phyloP scores from a whole-genome alignment of 1,284 basidiomycete genomes.

The Cutaneotrichosporon curvatum region DNA sequence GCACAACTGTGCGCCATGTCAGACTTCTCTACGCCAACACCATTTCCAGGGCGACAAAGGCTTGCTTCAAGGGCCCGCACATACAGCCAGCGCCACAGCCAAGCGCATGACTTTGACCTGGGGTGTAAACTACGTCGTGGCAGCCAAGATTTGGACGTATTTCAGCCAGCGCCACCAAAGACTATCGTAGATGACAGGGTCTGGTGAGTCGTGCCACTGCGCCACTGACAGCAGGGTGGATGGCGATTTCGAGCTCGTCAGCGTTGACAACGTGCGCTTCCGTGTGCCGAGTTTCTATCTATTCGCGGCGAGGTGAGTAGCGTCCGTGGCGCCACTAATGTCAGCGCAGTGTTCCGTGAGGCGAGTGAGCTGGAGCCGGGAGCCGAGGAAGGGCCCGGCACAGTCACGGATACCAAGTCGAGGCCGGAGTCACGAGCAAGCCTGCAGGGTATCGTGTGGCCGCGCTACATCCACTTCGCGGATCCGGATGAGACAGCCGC shows the following conservation, averaged over 20 bases:
- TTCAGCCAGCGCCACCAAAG: not conserved
- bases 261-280: slow-evolving; percentile 12
- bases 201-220: too few relatives aligned
- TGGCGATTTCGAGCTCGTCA: slow-evolving; percentile 17
- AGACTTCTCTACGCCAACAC: too few relatives aligned
- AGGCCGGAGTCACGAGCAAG: not conserved
- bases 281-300: slow-evolving; percentile 14
- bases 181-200: slow-evolving; percentile 5
- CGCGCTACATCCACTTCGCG: slow-evolving; percentile 1
- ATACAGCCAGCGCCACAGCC: too few relatives aligned
- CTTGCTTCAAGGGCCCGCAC: too few relatives aligned
- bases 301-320: slow-evolving; percentile 10
- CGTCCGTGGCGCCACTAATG: not conserved
- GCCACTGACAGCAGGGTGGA: too few relatives aligned
- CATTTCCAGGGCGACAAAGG: too few relatives aligned
- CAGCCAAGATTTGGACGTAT: not conserved
- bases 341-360: slow-evolving; percentile 12
- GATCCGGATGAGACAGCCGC: slow-evolving; percentile 5
- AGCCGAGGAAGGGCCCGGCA: too few relatives aligned
- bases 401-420: not conserved
- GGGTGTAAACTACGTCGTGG: too few relatives aligned
- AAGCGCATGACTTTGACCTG: too few relatives aligned
- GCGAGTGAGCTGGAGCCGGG: not conserved
- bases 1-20: too few relatives aligned
- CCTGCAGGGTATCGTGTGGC: slow-evolving; percentile 1